These are phyloP conservation scores for Abortiporus biennis DNA, from an alignment of 1,284 basidiomycete species.

Conservation along the genomic window DNA sequence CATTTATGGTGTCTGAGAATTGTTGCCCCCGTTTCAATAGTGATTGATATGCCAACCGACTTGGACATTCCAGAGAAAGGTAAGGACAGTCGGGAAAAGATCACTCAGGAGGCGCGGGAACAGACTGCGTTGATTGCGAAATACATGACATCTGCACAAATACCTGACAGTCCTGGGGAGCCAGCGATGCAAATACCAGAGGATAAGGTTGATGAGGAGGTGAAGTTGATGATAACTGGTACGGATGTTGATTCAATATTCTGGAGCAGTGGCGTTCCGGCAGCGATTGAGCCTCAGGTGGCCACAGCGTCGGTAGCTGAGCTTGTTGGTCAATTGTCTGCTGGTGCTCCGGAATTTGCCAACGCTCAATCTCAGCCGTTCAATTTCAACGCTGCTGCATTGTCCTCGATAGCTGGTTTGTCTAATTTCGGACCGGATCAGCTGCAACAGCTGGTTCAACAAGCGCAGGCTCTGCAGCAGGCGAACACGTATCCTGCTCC, in stretches of 20 bases:
- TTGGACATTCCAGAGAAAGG: slow-evolving; percentile 51
- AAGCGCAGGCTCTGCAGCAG: slow-evolving; percentile 33
- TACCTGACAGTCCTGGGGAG: slow-evolving; percentile 74
- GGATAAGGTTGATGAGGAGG: slow-evolving; percentile 60
- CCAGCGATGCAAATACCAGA: slow-evolving; percentile 52
- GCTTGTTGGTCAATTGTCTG: slow-evolving; percentile 59
- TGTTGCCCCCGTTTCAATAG: slow-evolving; percentile 28
- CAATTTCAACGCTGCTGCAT: slow-evolving; percentile 13
- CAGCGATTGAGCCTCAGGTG: slow-evolving; percentile 22
- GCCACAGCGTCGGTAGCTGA: slow-evolving; percentile 52
- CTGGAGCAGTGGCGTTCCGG: slow-evolving; percentile 42
- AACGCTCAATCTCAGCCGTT: slow-evolving; percentile 13
- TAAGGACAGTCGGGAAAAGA: slow-evolving; percentile 57
- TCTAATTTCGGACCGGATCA: slow-evolving; percentile 49
- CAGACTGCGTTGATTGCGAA: slow-evolving; percentile 67
- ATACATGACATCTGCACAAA: slow-evolving; percentile 61
- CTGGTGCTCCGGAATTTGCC: slow-evolving; percentile 22
- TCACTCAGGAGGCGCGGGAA: slow-evolving; percentile 67
- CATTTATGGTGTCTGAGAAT: slow-evolving; percentile 16
- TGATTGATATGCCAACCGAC: slow-evolving; percentile 54
- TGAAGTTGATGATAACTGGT: slow-evolving; percentile 61
- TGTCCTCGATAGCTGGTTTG: slow-evolving; percentile 20
- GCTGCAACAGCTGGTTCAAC: slow-evolving; percentile 57
- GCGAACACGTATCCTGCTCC: neutral
- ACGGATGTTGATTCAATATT: slow-evolving; percentile 60